Conservation (phyloP, 352 stramenopile species). For the Pythium aristosporum region DNA sequence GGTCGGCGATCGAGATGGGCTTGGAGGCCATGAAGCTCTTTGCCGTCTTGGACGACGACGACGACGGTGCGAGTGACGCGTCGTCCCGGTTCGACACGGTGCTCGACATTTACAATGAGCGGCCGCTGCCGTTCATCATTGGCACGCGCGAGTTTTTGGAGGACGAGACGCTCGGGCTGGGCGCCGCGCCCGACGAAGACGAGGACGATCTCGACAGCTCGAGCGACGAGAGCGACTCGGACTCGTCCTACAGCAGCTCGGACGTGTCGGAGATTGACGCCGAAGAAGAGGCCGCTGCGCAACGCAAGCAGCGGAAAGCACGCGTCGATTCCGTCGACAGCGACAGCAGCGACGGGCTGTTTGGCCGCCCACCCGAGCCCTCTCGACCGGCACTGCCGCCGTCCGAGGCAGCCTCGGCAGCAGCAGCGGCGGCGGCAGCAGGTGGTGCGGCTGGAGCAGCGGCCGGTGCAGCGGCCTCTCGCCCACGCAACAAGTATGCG, state of each 20-base stretch:
- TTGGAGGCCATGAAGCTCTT: slow-evolving; percentile 86
- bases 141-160: slow-evolving; percentile 84
- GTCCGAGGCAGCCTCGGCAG: slow-evolving; percentile 16
- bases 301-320: slow-evolving; percentile 22
- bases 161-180: slow-evolving; percentile 79
- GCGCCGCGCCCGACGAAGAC: slow-evolving; percentile 57
- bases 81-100: slow-evolving; percentile 69
- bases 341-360: slow-evolving; percentile 50
- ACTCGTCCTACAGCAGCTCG: slow-evolving; percentile 70
- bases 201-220: slow-evolving; percentile 36
- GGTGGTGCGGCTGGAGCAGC: slow-evolving; percentile 22
- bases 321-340: slow-evolving; percentile 50
- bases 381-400: slow-evolving; percentile 27
- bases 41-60: slow-evolving; percentile 74
- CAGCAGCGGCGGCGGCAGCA: slow-evolving; percentile 14
- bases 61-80: slow-evolving; percentile 43
- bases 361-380: slow-evolving; percentile 37
- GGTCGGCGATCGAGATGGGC: slow-evolving; percentile 73
- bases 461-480: slow-evolving; percentile 2
- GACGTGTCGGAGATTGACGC: slow-evolving; percentile 46
- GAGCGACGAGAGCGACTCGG: slow-evolving; percentile 54
- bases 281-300: slow-evolving; percentile 11
- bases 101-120: slow-evolving; percentile 88
- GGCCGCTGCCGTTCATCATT: slow-evolving; percentile 85
- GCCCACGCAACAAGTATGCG: slow-evolving; percentile 14